phyloP scores from a whole-genome alignment of 164 flowering plant genomes.

The Magnolia kwangsiensis region DNA sequence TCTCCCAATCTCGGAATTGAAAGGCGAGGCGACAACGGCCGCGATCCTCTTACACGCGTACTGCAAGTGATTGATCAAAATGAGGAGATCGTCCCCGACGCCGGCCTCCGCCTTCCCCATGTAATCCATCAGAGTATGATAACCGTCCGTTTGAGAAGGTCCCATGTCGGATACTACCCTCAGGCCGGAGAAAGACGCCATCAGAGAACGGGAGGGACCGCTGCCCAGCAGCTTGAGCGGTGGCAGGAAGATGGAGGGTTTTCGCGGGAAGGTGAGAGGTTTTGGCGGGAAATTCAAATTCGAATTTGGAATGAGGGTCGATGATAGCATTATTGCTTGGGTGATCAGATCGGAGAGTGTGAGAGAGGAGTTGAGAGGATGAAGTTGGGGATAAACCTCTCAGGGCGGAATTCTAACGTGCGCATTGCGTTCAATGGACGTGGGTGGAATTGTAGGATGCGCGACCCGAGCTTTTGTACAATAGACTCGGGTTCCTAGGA shows the following conservation, averaged over 20 bases:
- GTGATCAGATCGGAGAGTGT: too few species aligned
- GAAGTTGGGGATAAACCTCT: not conserved
- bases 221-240: conserved; percentile 8
- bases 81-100: conserved; percentile 75
- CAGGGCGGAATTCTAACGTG: not conserved
- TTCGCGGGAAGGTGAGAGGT: conserved; percentile 21
- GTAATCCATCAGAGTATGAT: conserved; percentile 57
- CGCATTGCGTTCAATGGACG: not conserved
- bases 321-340: conserved; percentile 18
- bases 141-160: conserved; percentile 16
- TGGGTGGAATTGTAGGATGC: too few species aligned
- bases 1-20: conserved; percentile 50
- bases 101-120: conserved; percentile 56
- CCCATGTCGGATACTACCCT: not conserved
- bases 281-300: conserved; percentile 6
- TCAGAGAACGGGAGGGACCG: conserved; percentile 8
- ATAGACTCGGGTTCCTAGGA: too few species aligned
- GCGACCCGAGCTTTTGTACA: too few species aligned
- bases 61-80: conserved; percentile 67
- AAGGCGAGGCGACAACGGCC: conserved; percentile 86
- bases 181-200: conserved; percentile 29
- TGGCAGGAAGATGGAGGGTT: conserved; percentile 18
- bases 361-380: not conserved
- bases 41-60: conserved; percentile 89
- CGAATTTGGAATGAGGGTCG: conserved; percentile 11